phyloP scores from a whole-genome alignment of 192 early-diverging fungal species.

The Coemansia sp. region DNA sequence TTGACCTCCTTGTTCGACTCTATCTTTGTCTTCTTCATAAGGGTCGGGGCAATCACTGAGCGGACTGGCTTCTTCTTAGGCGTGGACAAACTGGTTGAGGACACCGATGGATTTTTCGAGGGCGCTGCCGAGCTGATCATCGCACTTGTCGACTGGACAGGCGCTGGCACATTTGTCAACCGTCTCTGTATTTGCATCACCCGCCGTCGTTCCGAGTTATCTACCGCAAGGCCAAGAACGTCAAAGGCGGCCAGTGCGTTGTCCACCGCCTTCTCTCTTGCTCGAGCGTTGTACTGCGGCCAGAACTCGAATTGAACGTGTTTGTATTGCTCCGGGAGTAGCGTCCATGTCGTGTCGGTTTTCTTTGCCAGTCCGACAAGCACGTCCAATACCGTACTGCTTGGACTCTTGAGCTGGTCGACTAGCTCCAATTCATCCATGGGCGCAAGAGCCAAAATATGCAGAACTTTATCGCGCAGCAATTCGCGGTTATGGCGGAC shows the following conservation, averaged over 20 bases:
- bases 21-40: constrained; percentile 13
- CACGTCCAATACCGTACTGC: constrained; percentile 16
- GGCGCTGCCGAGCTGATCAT: background rate
- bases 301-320: constrained; percentile 57
- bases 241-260: constrained; percentile 58
- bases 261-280: constrained; percentile 34
- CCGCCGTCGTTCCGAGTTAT: constrained; percentile 52
- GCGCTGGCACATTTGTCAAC: background rate
- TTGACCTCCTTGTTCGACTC: constrained; percentile 8
- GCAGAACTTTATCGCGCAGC: constrained; percentile 34
- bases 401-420: constrained; percentile 19
- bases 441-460: constrained; percentile 29
- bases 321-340: constrained; percentile 52
- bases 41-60: constrained; percentile 32
- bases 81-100: constrained; percentile 10
- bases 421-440: constrained; percentile 15
- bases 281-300: constrained; percentile 48
- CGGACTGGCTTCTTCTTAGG: constrained; percentile 38
- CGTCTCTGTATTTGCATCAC: constrained; percentile 11
- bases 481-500: constrained; percentile 40
- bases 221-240: constrained; percentile 40
- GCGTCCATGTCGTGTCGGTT: constrained; percentile 36
- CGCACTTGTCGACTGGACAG: background rate
- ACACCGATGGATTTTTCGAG: constrained; percentile 3
- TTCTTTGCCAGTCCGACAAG: constrained; percentile 12